Percentiles rank a stretch among this genome's conserved stretches.
Conservation (phyloP, 768 basidiomycete species). For the Naganishia vaughanmartiniae region DNA sequence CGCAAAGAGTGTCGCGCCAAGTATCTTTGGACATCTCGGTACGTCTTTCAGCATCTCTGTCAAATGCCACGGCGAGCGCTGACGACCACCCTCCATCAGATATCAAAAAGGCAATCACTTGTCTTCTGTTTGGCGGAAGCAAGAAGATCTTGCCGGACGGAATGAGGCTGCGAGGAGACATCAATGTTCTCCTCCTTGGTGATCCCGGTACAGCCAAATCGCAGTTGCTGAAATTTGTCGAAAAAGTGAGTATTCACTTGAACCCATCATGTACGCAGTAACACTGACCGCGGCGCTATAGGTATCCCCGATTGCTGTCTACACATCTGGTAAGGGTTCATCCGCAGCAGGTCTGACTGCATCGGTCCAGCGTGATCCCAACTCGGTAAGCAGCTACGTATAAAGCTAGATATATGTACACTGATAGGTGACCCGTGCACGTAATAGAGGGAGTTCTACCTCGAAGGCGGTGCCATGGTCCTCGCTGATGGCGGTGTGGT, state of each 20-base stretch:
- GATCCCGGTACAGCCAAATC: constrained; percentile 99
- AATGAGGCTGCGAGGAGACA: constrained; percentile 93
- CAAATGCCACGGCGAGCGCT: neutral
- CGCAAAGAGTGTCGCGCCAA: constrained; percentile 88
- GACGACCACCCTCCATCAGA: constrained; percentile 57
- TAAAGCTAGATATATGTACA: neutral
- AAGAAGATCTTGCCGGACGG: constrained; percentile 97
- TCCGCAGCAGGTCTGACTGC: constrained; percentile 98
- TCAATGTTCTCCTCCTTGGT: constrained; percentile 92
- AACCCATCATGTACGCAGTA: neutral
- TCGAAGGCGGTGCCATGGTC: constrained; percentile 99
- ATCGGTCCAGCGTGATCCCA: constrained; percentile 87
- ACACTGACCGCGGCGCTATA: constrained; percentile 43
- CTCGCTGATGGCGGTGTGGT: constrained; percentile 97
- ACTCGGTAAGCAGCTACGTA: constrained; percentile 64
- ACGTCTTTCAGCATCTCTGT: constrained; percentile 34
- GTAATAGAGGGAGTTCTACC: constrained; percentile 86
- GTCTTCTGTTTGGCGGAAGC: constrained; percentile 93
- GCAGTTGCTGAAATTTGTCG: constrained; percentile 96
- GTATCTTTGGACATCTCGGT: constrained; percentile 95
- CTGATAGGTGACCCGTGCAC: neutral
- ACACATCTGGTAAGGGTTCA: constrained; percentile 96
- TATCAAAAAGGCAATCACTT: constrained; percentile 96
- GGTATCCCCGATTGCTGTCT: constrained; percentile 97
- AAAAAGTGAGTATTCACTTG: constrained; percentile 62